Evolutionary conservation across 805 yeast species (phyloP), one percentile per base, ranked within the genome.

Genomic region (Saturnispora ahearnii): DNA sequence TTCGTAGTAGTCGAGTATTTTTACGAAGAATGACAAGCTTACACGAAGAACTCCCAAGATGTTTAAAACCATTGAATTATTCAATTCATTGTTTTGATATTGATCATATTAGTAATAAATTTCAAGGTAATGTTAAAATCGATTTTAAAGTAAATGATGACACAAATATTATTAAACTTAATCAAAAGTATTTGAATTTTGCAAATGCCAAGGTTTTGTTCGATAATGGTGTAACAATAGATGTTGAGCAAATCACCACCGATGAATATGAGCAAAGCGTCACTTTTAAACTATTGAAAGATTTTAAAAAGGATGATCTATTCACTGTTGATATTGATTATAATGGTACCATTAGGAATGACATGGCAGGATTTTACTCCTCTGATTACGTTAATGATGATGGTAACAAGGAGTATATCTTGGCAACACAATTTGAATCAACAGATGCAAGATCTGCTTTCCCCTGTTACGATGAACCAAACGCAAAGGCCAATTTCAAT

Each of bases 31-130:
- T 36, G 45, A 41, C 64, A 12, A 58, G 77, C 81, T 53, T 95
- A 87, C 58, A 70, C 71, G 45, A 60, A 32, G 62, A 64, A 10
- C 51, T 67, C 22, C 70, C 70, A 10, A 45, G 54, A 10, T 70
- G 76, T 48, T 84, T 89, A 53, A 74, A 74, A 52, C 97, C 99
- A 33, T 58, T 69, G 33, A 86, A 85, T 66, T 91, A 93, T 63
- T 77, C 79, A 49, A 64, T 93, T 32, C 73, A 80, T 18, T 68
- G 81, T 48, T 62, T 41, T 42, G 82, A 81, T 58, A 88, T 95
- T 36, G 76, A 82, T 58, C 64, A 72, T 29, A 64, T 58, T 7
- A 65, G 66, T 33, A 73, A 72, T 55, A 62, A 72, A 1, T 81
- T 74, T 58, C 58, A 58, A 2, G 87, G 85, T 6, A 53, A 53